These are phyloP conservation scores for Ambrosia hybrid DNA, from an alignment of 140 eudicot species.

Conservation along the genomic window DNA sequence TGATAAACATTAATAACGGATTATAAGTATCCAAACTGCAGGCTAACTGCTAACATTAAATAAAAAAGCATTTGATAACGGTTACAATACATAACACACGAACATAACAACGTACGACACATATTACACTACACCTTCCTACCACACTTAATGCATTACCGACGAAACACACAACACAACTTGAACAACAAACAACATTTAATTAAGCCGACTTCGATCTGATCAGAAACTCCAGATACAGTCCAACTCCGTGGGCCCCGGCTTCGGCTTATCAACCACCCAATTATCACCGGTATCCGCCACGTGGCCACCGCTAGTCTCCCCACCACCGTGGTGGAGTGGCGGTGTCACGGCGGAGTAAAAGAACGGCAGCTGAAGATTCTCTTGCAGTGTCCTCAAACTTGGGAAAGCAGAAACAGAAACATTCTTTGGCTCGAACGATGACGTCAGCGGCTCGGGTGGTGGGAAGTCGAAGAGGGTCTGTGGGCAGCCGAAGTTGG, in stretches of 20 bases:
- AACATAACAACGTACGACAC: not conserved
- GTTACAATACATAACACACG: not conserved
- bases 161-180: not conserved
- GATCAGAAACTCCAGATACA: slow-evolving; percentile 75
- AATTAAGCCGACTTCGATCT: slow-evolving; percentile 17
- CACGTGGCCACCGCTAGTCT: not conserved
- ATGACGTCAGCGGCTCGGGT: slow-evolving; percentile 25
- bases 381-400: slow-evolving; percentile 72
- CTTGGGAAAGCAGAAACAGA: slow-evolving; percentile 50
- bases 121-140: not conserved
- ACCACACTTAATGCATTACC: too few relatives aligned
- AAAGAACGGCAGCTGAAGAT: slow-evolving; percentile 60
- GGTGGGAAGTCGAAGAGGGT: slow-evolving; percentile 48
- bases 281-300: slow-evolving; percentile 29
- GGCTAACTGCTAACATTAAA: too few relatives aligned
- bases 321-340: slow-evolving; percentile 31
- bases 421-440: slow-evolving; percentile 8
- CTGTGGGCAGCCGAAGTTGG: slow-evolving; percentile 13
- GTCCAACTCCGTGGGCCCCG: slow-evolving; percentile 72
- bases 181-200: not conserved
- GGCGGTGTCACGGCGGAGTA: slow-evolving; percentile 39
- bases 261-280: slow-evolving; percentile 38
- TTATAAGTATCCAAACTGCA: too few relatives aligned
- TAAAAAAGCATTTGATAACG: not conserved
- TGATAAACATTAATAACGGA: too few relatives aligned